Evolutionary conservation across 106 monocot genomes (phyloP), one percentile per base, ranked within the genome.

Genomic region (Dioscorea dumetorum): DNA sequence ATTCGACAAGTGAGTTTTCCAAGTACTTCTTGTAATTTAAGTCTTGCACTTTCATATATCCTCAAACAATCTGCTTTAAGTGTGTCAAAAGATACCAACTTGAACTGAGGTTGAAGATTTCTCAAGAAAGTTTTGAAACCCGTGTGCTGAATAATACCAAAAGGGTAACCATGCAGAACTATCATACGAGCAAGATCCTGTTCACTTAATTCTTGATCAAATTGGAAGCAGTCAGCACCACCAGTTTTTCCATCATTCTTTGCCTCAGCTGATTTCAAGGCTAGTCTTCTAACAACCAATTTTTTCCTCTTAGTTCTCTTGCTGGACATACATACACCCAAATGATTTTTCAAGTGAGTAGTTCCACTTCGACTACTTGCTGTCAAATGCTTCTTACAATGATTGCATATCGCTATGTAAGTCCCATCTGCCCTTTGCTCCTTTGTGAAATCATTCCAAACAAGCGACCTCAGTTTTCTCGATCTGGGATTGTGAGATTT

Each of bases 391-490:
- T 85, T 87, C 69, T 82, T 77, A 72, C 91, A 91, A 62, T 91
- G 87, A 50, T 91, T 87, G 70, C 91, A 91, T 3, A 80, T 76
- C 16, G 91, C 91, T 50, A 85, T 84, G 66, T 71, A 84, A 58
- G 67, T 77, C 0, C 91, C 91, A 33, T 91, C 91, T 10, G 74
- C 64, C 71, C 67, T 76, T 14, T 80, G 76, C 72, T 87, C 82
- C 60, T 91, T 91, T 0, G 87, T 84, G 72, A 91, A 91, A 62
- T 91, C 87, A 16, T 91, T 87, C 91, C 91, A 91, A 20, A 91
- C 91, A 13, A 81, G 63, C 17, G 91, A 91, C 35, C 91, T 70
- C 67, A 87, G 23, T 61, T 77, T 85, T 35, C 85, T 63, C 18
- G 76, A 59, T n/a, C 77, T 63, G 2, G 85, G 74, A 54, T 82